phyloP scores from a whole-genome alignment of 768 basidiomycete genomes.

The Trametes coccinea region DNA sequence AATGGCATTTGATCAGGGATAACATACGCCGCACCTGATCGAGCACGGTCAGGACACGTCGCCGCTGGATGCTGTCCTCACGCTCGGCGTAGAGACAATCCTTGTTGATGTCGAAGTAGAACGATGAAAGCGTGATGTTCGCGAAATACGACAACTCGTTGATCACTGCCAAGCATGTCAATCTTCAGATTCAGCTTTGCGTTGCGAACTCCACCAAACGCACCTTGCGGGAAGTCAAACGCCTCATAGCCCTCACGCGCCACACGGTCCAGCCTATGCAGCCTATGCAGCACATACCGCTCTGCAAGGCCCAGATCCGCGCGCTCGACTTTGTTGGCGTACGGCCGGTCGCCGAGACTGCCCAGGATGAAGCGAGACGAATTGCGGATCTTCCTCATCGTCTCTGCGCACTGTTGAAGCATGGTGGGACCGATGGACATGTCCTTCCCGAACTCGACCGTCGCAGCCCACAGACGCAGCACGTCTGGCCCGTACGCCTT shows the following conservation, averaged over 20 bases:
- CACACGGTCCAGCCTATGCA: conserved; percentile 67
- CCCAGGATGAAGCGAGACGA: conserved; percentile 85
- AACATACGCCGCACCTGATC: conserved; percentile 50
- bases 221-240: conserved; percentile 86
- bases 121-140: conserved; percentile 80
- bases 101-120: conserved; percentile 92
- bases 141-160: conserved; percentile 73
- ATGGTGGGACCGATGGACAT: conserved; percentile 81
- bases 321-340: conserved; percentile 40
- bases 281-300: conserved; percentile 81
- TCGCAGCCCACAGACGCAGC: conserved; percentile 88
- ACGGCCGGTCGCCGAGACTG: conserved; percentile 53
- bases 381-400: conserved; percentile 82
- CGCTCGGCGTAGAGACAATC: conserved; percentile 83
- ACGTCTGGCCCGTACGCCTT: conserved; percentile 84
- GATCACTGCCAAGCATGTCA: conserved; percentile 53
- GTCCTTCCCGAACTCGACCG: conserved; percentile 87
- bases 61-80: conserved; percentile 51
- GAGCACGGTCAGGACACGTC: conserved; percentile 69
- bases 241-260: conserved; percentile 68
- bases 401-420: conserved; percentile 73
- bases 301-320: conserved; percentile 73
- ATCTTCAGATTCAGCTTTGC: neutral
- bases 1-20: neutral
- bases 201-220: neutral